phyloP scores from a whole-genome alignment of 257 asterid species.

The Dorcoceras hygrometricum region DNA sequence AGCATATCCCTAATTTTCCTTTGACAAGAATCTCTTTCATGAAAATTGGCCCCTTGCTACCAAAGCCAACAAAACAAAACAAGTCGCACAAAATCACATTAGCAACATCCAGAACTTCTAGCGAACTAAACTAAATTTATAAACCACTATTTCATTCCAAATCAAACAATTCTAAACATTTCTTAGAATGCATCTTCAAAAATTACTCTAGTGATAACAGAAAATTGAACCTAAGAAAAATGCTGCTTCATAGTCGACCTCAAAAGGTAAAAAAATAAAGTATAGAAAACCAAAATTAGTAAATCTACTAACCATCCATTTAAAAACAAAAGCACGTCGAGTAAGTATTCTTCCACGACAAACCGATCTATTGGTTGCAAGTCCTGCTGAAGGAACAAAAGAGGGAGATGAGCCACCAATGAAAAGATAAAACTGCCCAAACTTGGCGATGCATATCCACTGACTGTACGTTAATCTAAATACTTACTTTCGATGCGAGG shows the following conservation, averaged over 20 bases:
- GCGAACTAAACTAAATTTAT: constrained; percentile 9
- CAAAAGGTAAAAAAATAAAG: not conserved
- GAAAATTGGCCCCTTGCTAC: constrained; percentile 14
- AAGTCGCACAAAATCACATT: constrained; percentile 7
- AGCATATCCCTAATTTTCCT: constrained; percentile 8
- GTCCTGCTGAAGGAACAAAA: constrained; percentile 53
- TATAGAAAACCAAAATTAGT: constrained; percentile 18
- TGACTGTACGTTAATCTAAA: not conserved
- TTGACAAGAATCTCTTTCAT: not conserved
- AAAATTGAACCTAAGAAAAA: too few species aligned
- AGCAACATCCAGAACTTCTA: constrained; percentile 16
- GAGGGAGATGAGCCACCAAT: constrained; percentile 22
- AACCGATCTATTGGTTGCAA: constrained; percentile 86
- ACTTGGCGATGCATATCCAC: not conserved
- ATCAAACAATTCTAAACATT: constrained; percentile 17
- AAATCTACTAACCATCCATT: constrained; percentile 90
- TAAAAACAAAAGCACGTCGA: constrained; percentile 86
- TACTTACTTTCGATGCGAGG: constrained; percentile 6
- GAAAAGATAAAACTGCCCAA: constrained; percentile 16
- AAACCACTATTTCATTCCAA: constrained; percentile 15
- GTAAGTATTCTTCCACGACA: constrained; percentile 89
- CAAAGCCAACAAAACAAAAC: constrained; percentile 3
- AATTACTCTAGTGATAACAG: not conserved
- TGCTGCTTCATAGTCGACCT: not conserved
- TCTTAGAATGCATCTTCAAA: constrained; percentile 4